A percentile compares a stretch with the other conserved stretches of the same genome.
Evolutionary conservation across 139 green algal species (phyloP).

Genomic region (Mesotaenium endlicherianum): DNA sequence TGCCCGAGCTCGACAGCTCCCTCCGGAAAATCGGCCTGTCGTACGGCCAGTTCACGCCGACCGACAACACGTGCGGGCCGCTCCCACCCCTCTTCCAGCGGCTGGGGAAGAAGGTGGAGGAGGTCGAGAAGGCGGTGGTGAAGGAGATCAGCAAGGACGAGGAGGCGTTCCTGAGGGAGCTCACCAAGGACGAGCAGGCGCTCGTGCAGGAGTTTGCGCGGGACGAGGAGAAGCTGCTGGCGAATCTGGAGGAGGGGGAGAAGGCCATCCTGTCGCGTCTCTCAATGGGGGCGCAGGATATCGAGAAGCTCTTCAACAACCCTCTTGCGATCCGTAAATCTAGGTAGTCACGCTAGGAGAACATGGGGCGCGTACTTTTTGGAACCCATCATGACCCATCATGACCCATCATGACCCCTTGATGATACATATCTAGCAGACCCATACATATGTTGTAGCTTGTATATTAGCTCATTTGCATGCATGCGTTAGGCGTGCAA

Average conservation of each 20-base stretch:
- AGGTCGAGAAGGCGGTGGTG: conserved; percentile 6
- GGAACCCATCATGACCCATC: not conserved
- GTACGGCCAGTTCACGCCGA: conserved; percentile 67
- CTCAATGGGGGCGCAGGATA: not conserved
- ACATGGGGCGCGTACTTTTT: not conserved
- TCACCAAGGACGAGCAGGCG: conserved; percentile 24
- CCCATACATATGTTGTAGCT: no score
- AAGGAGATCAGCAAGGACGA: conserved; percentile 24
- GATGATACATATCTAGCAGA: no score
- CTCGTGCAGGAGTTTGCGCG: conserved; percentile 20
- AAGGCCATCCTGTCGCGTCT: not conserved
- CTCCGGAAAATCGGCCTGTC: conserved; percentile 33
- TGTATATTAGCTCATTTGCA: no score
- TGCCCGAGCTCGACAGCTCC: conserved; percentile 60
- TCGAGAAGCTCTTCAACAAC: conserved; percentile 18
- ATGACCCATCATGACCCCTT: no score
- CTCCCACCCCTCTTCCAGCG: conserved; percentile 54
- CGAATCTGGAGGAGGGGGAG: not conserved
- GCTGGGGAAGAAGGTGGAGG: conserved; percentile 39
- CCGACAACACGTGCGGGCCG: conserved; percentile 79
- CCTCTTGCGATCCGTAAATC: not conserved
- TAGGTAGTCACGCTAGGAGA: not conserved
- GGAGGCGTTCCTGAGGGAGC: conserved; percentile 8
- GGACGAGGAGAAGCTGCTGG: not conserved
- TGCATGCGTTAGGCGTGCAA: not conserved